Evolutionary conservation across 768 basidiomycete genomes (phyloP), one percentile per base, ranked within the genome.

Genomic region (Boletus subcaerulescens): DNA sequence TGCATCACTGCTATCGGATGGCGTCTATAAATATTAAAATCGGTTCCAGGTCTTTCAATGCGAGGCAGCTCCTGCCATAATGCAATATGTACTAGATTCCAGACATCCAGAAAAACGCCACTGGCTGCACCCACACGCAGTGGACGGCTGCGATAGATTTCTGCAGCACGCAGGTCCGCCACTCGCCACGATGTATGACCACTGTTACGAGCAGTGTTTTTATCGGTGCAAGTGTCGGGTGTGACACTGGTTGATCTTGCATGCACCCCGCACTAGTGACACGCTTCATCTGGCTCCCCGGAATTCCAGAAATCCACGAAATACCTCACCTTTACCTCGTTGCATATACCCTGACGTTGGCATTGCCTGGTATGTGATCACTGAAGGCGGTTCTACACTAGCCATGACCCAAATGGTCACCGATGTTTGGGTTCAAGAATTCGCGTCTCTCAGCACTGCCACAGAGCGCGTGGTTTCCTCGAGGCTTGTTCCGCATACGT

Each of bases 281-380:
- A 51, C n/a, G 42, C 33, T 41, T 15, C 54, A 31, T 35, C 31
- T 44, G 39, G 47, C 33, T 41, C 14, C 39, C 33, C 40, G 33
- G 35, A 17, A 41, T 31, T 57, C 55, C 29, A 50, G 43, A 56
- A 56, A 42, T 41, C 45, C 29, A 42, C 48, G 38, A 48, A 52
- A 49, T 24, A 45, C 65, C 63, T 65, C 64, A 42, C 64, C 22
- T 50, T 54, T 50, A 17, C 66, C 67, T 66, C 65, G 52, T 63
- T 65, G 57, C 32, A 49, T 20, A 35, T 36, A 42, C 15, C 50
- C 31, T 45, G 24, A 45, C 18, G 35, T 46, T 46, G 56, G 55
- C 53, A 42, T 48, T 61, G 61, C 48, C 36, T 35, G 39, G 53
- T 29, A 31, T 46, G 41, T 50, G 48, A 38, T 50, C n/a, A 50